phyloP scores from a whole-genome alignment of 1,284 basidiomycete species.

The Sanghuangporus sanghuang region DNA sequence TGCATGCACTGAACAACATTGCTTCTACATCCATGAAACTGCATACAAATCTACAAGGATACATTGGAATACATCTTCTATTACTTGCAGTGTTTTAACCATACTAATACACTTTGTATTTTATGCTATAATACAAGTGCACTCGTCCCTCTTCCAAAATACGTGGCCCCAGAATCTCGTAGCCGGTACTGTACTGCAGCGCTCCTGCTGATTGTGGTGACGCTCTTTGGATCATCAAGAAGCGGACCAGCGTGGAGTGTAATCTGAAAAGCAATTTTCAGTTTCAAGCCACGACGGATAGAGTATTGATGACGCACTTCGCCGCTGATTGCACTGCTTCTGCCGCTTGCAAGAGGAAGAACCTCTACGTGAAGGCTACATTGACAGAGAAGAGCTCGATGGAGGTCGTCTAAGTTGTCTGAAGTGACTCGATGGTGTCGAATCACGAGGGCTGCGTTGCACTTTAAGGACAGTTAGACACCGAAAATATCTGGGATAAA shows the following conservation, averaged over 20 bases:
- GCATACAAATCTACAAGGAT: background rate
- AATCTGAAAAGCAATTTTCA: conserved; percentile 36
- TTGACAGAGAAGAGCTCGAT: conserved; percentile 49
- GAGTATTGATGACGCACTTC: conserved; percentile 43
- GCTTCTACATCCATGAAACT: background rate
- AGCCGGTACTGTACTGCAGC: conserved; percentile 63
- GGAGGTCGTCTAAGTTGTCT: conserved; percentile 52
- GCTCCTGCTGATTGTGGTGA: conserved; percentile 43
- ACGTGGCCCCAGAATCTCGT: conserved; percentile 54
- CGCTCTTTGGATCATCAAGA: conserved; percentile 28
- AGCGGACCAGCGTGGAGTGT: conserved; percentile 54
- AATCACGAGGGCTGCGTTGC: conserved; percentile 46
- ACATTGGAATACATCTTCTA: too few species aligned
- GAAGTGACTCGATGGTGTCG: conserved; percentile 55
- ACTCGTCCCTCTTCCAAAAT: conserved; percentile 68
- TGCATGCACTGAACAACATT: background rate
- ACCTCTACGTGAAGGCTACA: conserved; percentile 67
- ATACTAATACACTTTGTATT: too few species aligned
- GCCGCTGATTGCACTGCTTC: conserved; percentile 69
- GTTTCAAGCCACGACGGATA: conserved; percentile 1
- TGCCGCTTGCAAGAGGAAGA: conserved; percentile 59
- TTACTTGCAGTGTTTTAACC: too few species aligned
- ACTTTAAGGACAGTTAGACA: conserved; percentile 29
- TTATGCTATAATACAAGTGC: conserved; percentile 47
- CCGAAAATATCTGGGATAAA: background rate